These are phyloP conservation scores for Saxophila tyrrhenica DNA, from an alignment of 495 filamentous ascomycete species.

Conservation along the genomic window DNA sequence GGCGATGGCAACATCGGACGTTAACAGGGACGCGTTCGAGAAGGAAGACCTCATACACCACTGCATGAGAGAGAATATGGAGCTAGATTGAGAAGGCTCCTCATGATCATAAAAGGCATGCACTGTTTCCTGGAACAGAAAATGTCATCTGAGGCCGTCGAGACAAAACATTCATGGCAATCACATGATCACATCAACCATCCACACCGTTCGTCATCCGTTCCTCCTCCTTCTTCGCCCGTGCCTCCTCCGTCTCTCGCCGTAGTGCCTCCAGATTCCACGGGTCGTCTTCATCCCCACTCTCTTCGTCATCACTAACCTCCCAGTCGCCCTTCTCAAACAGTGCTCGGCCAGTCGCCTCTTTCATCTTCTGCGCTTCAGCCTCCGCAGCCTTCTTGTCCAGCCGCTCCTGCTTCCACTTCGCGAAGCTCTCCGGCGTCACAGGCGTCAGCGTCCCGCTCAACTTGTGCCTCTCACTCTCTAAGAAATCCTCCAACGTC, in stretches of 20 bases:
- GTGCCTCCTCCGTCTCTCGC: conserved; percentile 42
- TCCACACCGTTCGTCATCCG: no score
- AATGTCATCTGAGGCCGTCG: no score
- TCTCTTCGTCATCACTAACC: conserved; percentile 52
- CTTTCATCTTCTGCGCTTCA: conserved; percentile 77
- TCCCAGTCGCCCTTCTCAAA: conserved; percentile 96
- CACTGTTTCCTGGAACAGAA: no score
- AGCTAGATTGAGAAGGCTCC: no score
- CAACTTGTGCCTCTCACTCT: conserved; percentile 87
- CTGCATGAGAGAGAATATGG: no score
- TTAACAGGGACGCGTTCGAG: no score
- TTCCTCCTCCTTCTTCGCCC: conserved; percentile 50
- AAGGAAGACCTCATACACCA: no score
- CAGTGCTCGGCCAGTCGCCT: conserved; percentile 84
- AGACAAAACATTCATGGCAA: no score
- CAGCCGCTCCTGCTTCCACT: conserved; percentile 88
- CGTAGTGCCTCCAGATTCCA: conserved; percentile 69
- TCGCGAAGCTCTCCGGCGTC: conserved; percentile 78
- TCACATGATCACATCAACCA: no score
- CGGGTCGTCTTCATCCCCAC: conserved; percentile 45
- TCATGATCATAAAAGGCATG: no score
- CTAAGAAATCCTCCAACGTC: conserved; percentile 93
- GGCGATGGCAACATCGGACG: no score
- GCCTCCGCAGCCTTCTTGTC: conserved; percentile 93
- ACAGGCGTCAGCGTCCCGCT: conserved; percentile 86